Base-by-base conservation (phyloP, 352 stramenopile genomes). In the Pythium sukuiense region DNA sequence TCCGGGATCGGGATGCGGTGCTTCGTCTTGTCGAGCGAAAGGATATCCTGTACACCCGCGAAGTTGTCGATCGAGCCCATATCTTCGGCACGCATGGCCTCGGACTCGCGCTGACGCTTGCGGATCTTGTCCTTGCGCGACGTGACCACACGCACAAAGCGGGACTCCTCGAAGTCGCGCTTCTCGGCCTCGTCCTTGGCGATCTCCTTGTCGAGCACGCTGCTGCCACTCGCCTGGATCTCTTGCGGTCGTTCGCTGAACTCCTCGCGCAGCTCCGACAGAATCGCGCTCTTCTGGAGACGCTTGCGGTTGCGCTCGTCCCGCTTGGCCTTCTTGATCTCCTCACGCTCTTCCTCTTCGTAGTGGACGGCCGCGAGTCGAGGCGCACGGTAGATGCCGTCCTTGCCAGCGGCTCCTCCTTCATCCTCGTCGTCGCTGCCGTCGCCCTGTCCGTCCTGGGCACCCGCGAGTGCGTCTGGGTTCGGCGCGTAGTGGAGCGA, bases 41-140 rank as follows among this genome's bases (percentile, higher is more conserved):
- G 59, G 37, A 92, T 90, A 39, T 92, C 81, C 41, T 93, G 85
- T 37, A 95, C 85, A 0, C 75, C 84, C 0, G 85, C 87, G 62
- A 95, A 95, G 65, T 93, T 95, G 72, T 95, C 87, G 71, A 95
- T 95, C n/a, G 77, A 85, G 11, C 76, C 81, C 61, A 95, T 85
- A 24, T 89, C 74, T 61, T 92, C 87, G 43, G 81, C 76, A 30
- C 82, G 80, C 46, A 77, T 92, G 11, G 85, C 80, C 56, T 93
- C 85, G 55, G 84, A 80, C 58, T 95, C 87, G 67, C 87, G 87
- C 74, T 92, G 82, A 13, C 85, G 85, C 66, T 94, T 95, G 68
- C 85, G 80, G 41, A 94, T 90, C 70, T 95, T 95, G 76, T 95
- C 87, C 63, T 95, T 95, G 63, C 85, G 81, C 37, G 84, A 93